Evolutionary conservation across 2,329 filamentous ascomycete species (phyloP).

Genomic region (Westerdykella sp.): DNA sequence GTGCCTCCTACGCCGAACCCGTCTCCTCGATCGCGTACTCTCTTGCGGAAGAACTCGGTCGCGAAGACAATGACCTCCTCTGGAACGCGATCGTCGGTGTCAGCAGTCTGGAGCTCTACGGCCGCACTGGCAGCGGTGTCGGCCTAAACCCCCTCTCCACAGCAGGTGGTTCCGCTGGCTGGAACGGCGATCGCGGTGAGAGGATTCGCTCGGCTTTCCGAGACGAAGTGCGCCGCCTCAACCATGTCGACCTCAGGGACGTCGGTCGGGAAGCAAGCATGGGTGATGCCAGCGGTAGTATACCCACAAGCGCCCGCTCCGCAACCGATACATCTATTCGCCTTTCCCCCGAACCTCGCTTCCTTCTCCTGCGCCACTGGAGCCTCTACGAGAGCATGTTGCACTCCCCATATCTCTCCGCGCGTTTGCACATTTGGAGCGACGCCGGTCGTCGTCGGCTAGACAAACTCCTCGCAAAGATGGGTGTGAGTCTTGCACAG

Average conservation of each 20-base stretch:
- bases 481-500: slow-evolving; percentile 91
- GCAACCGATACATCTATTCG: slow-evolving; percentile 90
- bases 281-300: slow-evolving; percentile 69
- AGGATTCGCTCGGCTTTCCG: slow-evolving; percentile 78
- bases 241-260: slow-evolving; percentile 63
- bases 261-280: slow-evolving; percentile 54
- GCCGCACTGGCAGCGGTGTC: slow-evolving; percentile 74
- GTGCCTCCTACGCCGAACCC: slow-evolving; percentile 88
- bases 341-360: slow-evolving; percentile 86
- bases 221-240: slow-evolving; percentile 89
- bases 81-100: slow-evolving; percentile 95
- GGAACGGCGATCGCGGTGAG: slow-evolving; percentile 76
- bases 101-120: slow-evolving; percentile 87
- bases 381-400: slow-evolving; percentile 98
- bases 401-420: slow-evolving; percentile 90
- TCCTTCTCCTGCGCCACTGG: slow-evolving; percentile 91
- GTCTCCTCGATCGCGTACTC: slow-evolving; percentile 94
- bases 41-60: slow-evolving; percentile 85
- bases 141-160: slow-evolving; percentile 54
- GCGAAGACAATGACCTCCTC: slow-evolving; percentile 91
- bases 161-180: slow-evolving; percentile 56
- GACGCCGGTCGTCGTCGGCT: slow-evolving; percentile 81
- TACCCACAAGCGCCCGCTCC: slow-evolving; percentile 79
- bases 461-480: slow-evolving; percentile 92
- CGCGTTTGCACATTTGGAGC: slow-evolving; percentile 88